Base-by-base conservation (phyloP, 371 early-diverging fungal genomes). In the Mycotypha africana region DNA sequence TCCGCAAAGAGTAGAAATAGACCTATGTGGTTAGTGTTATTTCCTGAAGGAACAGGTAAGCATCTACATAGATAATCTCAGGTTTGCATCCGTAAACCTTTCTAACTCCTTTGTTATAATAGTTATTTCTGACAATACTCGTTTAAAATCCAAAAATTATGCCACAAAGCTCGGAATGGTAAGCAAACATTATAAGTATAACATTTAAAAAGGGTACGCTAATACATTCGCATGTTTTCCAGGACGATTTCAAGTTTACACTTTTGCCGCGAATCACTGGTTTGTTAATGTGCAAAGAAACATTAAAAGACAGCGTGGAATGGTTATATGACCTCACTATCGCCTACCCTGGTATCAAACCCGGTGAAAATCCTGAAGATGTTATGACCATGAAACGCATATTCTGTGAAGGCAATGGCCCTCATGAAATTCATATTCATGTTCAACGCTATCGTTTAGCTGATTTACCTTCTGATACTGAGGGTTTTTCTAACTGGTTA, bases 41-140 rank as follows among this genome's bases (percentile, higher is more conserved):
- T 92, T 64, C 95, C 95, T 1, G 95, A 95, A 65, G 95, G 95
- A 48, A 93, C 94, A 26, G 70, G 70, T 69, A 60, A 25, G 39
- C 20, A 26, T 21, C 20, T 21, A 19, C 12, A 22, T 16, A 17
- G 11, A 28, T 28, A 33, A 4, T 9, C n/a, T 14, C 15, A 33
- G 4, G 15, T 33, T 9, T 33, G 9, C n/a, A 33, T 11, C 4
- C 34, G n/a, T 6, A 33, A 28, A 8, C 30, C 6, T 28, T 28
- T 28, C 12, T 8, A 25, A 26, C 36, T 16, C 3, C 38, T 12
- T 46, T 33, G 25, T 24, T 5, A 5, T 19, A n/a, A 4, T 43
- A 68, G 74, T 81, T n/a, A 67, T 79, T 31, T 78, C 80, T 5
- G 68, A 73, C 21, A 49, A 61, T 12, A 76, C 76, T 1, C 73